Base-by-base conservation (phyloP, 495 filamentous ascomycete species). In the Lasiosphaeriaceae sp. region DNA sequence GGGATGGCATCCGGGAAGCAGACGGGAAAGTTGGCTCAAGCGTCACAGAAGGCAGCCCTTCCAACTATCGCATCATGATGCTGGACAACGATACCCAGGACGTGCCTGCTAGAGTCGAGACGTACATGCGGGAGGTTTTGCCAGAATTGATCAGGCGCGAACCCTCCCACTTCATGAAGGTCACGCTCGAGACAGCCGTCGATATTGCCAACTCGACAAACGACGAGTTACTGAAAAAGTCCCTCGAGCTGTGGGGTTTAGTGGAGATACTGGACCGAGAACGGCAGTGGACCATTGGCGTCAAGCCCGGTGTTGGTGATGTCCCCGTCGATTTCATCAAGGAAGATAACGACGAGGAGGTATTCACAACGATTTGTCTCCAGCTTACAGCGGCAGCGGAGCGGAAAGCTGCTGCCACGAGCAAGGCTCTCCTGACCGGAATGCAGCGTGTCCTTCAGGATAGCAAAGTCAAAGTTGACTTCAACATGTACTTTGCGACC, bases 311-410 rank as follows among this genome's bases (percentile, higher is more conserved):
- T 6, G 55, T 59, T 2, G 61, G 63, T 0, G 68, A 68, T 12
- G 49, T 58, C 12, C 65, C 73, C 3, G 59, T 63, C 17, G 65
- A 65, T 44, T 64, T 62, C 50, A 71, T 76, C 26, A 74, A 74
- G 29, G 69, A 75, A 8, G 71, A 72, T 8, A 65, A 72, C 1
- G 71, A 78, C 45, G 63, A 69, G 11, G 76, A 81, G 51, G 64
- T 71, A 6, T 79, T 74, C 61, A 73, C 69, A 14, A 79, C 72
- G 21, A 71, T 93, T 44, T 83, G 79, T 69, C 77, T 81, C 44
- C 90, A 96, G 68, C 80, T 96, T 16, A 81, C 83, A 9, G 86
- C 87, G 0, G 88, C 87, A 8, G 82, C 82, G 11, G 90, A 94
- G 66, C 85, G 89, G 59, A 86, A 85, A 49, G 87, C 87, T 29